A percentile compares a stretch with the other conserved stretches of the same genome.
Evolutionary conservation across 768 basidiomycete genomes (phyloP).

Genomic region (Lepiota brunneoincarnata): DNA sequence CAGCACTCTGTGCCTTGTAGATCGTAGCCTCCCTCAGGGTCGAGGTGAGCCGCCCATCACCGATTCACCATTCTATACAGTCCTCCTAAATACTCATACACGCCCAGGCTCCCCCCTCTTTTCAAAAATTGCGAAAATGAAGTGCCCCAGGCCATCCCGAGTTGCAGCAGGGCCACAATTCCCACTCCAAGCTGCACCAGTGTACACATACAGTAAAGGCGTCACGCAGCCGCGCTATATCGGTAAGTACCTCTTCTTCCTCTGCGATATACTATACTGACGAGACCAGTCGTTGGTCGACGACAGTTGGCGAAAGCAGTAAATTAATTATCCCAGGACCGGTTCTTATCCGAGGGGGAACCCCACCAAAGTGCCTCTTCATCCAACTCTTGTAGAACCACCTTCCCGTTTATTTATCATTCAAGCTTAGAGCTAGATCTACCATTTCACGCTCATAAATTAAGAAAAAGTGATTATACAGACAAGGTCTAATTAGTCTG

Average conservation of each 20-base stretch:
- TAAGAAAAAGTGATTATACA: background rate
- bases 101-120: background rate
- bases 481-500: slow-evolving; percentile 35
- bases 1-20: too few relatives aligned
- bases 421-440: too few relatives aligned
- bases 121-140: background rate
- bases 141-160: background rate
- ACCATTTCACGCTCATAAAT: background rate
- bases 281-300: background rate
- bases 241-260: background rate
- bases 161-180: too few relatives aligned
- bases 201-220: too few relatives aligned
- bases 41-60: too few relatives aligned
- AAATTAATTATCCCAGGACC: slow-evolving; percentile 3
- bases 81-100: background rate
- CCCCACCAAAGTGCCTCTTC: too few relatives aligned
- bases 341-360: too few relatives aligned
- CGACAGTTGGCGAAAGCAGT: background rate
- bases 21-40: too few relatives aligned
- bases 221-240: background rate
- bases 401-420: too few relatives aligned
- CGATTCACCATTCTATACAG: too few relatives aligned
- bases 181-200: too few relatives aligned
- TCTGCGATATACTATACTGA: background rate
- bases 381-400: too few relatives aligned